These are phyloP conservation scores for Raphanus raphanistrum DNA, from an alignment of 345 rosid species.

Conservation along the genomic window DNA sequence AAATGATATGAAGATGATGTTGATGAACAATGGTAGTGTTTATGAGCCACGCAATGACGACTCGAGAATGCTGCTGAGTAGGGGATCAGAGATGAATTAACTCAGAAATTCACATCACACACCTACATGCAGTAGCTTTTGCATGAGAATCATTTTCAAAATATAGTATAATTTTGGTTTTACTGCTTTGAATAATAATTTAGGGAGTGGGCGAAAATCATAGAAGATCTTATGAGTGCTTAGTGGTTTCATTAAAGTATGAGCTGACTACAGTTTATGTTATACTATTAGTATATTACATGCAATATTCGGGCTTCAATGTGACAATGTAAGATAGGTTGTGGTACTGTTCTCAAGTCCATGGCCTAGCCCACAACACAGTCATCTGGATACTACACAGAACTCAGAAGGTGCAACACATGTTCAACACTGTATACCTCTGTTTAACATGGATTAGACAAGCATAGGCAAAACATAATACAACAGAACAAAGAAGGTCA, in stretches of 20 bases:
- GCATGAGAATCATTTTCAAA: conserved; percentile 2
- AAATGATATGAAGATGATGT: conserved; percentile 32
- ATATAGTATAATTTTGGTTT: not conserved
- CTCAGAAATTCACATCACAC: not conserved
- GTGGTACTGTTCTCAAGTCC: conserved; percentile 84
- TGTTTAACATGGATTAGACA: no score
- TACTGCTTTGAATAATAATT: conserved; percentile 1
- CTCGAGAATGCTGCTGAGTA: conserved; percentile 37
- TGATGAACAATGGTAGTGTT: conserved; percentile 19
- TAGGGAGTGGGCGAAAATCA: not conserved
- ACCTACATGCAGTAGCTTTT: conserved; percentile 4
- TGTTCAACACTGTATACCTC: not conserved
- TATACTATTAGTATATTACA: no score
- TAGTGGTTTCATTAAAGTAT: not conserved
- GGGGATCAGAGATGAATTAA: conserved; percentile 38
- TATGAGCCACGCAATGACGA: conserved; percentile 27
- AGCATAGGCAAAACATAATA: not conserved
- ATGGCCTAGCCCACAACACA: conserved; percentile 73
- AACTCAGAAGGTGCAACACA: conserved; percentile 5
- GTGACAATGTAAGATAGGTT: conserved; percentile 85
- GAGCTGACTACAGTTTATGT: conserved; percentile 2
- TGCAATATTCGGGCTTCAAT: conserved; percentile 59
- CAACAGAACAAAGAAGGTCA: not conserved
- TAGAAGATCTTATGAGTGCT: not conserved
- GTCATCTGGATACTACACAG: conserved; percentile 72